phyloP scores from a whole-genome alignment of 805 yeast species.

The Tetrapisispora phaffii region DNA sequence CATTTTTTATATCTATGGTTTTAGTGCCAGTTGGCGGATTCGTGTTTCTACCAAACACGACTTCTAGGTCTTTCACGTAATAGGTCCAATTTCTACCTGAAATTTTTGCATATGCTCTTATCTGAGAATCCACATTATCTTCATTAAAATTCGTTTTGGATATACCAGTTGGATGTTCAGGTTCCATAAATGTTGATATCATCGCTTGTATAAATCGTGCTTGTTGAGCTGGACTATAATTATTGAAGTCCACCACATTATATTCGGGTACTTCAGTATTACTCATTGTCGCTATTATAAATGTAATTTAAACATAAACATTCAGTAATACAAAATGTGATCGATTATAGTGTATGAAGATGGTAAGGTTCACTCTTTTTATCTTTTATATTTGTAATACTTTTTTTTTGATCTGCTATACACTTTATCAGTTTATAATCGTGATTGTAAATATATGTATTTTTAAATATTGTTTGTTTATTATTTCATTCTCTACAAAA shows the following conservation, averaged over 20 bases:
- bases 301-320: not conserved
- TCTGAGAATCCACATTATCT: constrained; percentile 47
- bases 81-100: constrained; percentile 92
- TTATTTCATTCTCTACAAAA: not conserved
- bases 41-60: constrained; percentile 79
- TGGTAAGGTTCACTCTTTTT: not conserved
- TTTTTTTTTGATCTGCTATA: not conserved
- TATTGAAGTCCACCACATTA: not conserved
- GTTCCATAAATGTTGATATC: constrained; percentile 55
- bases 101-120: constrained; percentile 94
- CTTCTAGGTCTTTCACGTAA: constrained; percentile 66
- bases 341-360: too few species aligned
- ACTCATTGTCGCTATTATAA: not conserved
- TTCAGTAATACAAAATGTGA: not conserved
- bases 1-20: not conserved
- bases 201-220: constrained; percentile 62
- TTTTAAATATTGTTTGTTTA: not conserved
- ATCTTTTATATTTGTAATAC: too few species aligned
- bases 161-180: constrained; percentile 71
- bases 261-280: not conserved
- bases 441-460: not conserved
- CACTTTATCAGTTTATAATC: not conserved
- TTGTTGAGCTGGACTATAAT: constrained; percentile 14
- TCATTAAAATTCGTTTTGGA: constrained; percentile 64
- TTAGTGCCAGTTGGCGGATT: constrained; percentile 12